These are phyloP conservation scores for Alternaria hordeiaustralica DNA, from an alignment of 2,329 filamentous ascomycete genomes.

Conservation along the genomic window DNA sequence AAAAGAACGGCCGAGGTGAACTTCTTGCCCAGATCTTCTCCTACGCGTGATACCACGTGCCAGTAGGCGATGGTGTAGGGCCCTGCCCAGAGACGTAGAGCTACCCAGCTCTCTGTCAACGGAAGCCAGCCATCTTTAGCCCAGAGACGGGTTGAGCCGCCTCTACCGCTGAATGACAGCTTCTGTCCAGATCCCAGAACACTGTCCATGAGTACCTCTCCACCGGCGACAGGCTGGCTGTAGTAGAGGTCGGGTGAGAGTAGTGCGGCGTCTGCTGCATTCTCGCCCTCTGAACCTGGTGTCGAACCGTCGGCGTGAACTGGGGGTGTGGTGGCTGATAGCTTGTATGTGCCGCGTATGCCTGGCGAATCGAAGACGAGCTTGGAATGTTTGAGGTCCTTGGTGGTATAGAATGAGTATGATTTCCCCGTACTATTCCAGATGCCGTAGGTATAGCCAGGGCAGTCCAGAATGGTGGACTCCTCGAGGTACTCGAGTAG, in stretches of 20 bases:
- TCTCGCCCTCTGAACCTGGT: not conserved
- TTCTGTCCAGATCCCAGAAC: not conserved
- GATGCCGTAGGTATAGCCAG: not conserved
- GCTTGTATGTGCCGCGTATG: not conserved
- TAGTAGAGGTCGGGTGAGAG: not conserved
- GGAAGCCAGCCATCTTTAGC: not conserved
- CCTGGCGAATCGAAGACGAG: not conserved
- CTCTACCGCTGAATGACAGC: not conserved
- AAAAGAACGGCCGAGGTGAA: not conserved
- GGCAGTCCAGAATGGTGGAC: not conserved
- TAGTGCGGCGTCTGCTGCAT: not conserved
- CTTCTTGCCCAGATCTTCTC: not conserved
- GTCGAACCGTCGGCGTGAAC: not conserved
- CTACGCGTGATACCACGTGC: not conserved
- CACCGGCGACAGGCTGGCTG: not conserved
- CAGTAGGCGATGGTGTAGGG: not conserved
- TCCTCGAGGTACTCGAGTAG: not conserved
- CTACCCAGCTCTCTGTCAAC: not conserved
- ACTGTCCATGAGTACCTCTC: not conserved
- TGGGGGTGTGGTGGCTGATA: not conserved
- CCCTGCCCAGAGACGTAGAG: not conserved
- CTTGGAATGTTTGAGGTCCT: not conserved
- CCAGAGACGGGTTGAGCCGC: not conserved
- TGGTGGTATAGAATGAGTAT: not conserved
- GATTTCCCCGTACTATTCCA: not conserved